Conservation (phyloP, 2,329 filamentous ascomycete genomes). For the Arachnomyces sp. region DNA sequence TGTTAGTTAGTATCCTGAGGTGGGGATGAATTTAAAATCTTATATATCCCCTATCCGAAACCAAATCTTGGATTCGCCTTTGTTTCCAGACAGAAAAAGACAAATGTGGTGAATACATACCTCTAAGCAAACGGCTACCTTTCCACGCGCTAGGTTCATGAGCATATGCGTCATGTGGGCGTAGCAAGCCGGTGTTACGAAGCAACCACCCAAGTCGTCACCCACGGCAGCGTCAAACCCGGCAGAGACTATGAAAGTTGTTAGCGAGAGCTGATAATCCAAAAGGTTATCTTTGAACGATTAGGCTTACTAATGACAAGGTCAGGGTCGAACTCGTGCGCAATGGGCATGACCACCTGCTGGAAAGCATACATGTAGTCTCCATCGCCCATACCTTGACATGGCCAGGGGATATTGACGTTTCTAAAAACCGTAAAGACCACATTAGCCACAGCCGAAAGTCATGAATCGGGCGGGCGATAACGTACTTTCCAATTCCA, state of each 20-base stretch:
- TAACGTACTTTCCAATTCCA: slow-evolving; percentile 48
- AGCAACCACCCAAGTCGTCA: slow-evolving; percentile 86
- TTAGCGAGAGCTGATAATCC: slow-evolving; percentile 7
- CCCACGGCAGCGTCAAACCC: slow-evolving; percentile 94
- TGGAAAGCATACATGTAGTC: slow-evolving; percentile 97
- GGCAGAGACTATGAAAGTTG: slow-evolving; percentile 58
- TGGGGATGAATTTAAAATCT: neutral
- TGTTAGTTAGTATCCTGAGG: neutral
- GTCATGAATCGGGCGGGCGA: neutral
- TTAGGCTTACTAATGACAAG: slow-evolving; percentile 61
- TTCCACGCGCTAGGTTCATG: slow-evolving; percentile 86
- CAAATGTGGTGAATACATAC: slow-evolving; percentile 22
- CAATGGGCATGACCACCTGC: slow-evolving; percentile 92
- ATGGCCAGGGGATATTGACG: slow-evolving; percentile 63
- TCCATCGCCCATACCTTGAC: slow-evolving; percentile 78
- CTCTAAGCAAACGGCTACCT: slow-evolving; percentile 85
- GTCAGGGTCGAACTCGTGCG: slow-evolving; percentile 86
- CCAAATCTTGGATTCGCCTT: no score
- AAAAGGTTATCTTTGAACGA: neutral
- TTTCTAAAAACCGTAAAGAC: slow-evolving; percentile 36
- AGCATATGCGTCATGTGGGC: slow-evolving; percentile 99
- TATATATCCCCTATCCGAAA: no score
- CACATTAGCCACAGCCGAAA: neutral
- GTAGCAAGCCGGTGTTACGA: slow-evolving; percentile 84
- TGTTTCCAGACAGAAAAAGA: no score